Percentiles rank a stretch among this genome's conserved stretches.
Conservation (phyloP, 306 rosid genomes). For the Prinsepia uniflora region DNA sequence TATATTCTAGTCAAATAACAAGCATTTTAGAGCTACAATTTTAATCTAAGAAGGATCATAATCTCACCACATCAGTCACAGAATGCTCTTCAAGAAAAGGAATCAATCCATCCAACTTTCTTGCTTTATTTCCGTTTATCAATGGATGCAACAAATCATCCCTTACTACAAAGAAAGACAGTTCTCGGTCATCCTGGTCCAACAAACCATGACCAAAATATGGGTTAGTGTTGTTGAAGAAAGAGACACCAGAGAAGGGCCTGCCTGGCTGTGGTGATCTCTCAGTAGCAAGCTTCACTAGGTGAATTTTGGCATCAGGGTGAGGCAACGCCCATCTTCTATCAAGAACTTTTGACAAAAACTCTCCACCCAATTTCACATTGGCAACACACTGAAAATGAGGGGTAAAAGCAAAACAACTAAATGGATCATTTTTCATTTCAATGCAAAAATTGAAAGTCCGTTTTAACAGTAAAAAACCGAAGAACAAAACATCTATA, state of each 20-base stretch:
- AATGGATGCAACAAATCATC: constrained; percentile 95
- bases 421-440: background rate
- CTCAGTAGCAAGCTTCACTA: constrained; percentile 29
- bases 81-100: constrained; percentile 59
- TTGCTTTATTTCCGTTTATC: constrained; percentile 84
- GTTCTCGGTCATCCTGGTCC: constrained; percentile 26
- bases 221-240: constrained; percentile 34
- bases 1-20: background rate
- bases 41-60: constrained; percentile 6
- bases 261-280: constrained; percentile 18
- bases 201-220: constrained; percentile 28
- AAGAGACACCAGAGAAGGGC: constrained; percentile 19
- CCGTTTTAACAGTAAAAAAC: background rate
- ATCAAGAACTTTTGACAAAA: constrained; percentile 46
- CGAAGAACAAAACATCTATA: no score
- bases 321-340: constrained; percentile 67
- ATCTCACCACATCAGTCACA: constrained; percentile 75
- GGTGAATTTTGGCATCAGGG: constrained; percentile 62
- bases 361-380: constrained; percentile 39
- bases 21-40: constrained; percentile 8
- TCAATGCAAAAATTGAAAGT: background rate
- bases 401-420: background rate
- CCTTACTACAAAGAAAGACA: constrained; percentile 55
- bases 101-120: constrained; percentile 73
- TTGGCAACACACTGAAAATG: constrained; percentile 42